Base-by-base conservation (phyloP, 2,329 filamentous ascomycete genomes). In the Aspergillus udagawae region DNA sequence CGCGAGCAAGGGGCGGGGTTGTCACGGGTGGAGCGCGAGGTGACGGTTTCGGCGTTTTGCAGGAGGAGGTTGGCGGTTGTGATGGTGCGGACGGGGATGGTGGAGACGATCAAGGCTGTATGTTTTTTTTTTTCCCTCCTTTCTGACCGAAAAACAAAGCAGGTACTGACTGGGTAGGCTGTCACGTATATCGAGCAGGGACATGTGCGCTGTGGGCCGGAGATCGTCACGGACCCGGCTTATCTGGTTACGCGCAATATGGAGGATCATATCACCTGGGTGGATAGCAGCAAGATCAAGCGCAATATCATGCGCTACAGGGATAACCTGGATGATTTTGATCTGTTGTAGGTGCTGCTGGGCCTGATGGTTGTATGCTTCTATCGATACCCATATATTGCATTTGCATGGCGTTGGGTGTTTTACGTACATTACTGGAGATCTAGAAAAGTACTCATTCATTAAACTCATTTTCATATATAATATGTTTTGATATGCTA, bases 251-350 rank as follows among this genome's bases (percentile, higher is more conserved):
- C 91, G 41, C 82, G 92, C 63, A 90, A 86, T 60, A 91, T 96
- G 83, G 93, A 97, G 77, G 93, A 97, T 77, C 96, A 95, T 73
- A 89, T 97, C 20, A 97, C 93, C 0, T 97, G 93, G 93, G 88
- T 93, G 9, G 90, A 95, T 68, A 91, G 91, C 59, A 95, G 91
- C 76, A 97, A 97, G 89, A 92, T 97, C 74, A 96, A 96, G 88
- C 85, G 89, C 71, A 94, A 92, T 72, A 96, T 97, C 63, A 87
- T 96, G 85, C 91, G 90, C 77, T 97, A 97, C 73, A 86, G 91
- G 67, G 92, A 97, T 75, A 91, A 96, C 80, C 77, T 97, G 76
- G 93, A 97, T 77, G 93, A 97, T 77, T 97, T 96, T 70, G 93
- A 97, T 78, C 78, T 97, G 71, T 78, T 96, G 67, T 94, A 75